These are phyloP conservation scores for Colletotrichum echinochloae DNA, from an alignment of 2,329 filamentous ascomycete species.

Conservation along the genomic window DNA sequence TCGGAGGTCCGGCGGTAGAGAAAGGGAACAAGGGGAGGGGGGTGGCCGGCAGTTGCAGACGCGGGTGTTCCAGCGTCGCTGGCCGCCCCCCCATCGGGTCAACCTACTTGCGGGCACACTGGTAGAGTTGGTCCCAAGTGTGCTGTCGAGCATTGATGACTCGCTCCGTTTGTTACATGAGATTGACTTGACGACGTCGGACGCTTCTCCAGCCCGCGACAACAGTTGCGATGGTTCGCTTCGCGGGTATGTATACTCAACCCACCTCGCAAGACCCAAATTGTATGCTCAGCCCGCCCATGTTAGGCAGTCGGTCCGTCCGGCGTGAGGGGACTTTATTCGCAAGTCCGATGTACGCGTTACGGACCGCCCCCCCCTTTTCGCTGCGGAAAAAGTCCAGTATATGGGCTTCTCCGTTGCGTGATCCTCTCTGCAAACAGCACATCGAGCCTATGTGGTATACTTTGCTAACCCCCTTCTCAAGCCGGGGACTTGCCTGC, in stretches of 20 bases:
- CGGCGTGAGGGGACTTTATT: not conserved
- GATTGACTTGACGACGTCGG: not conserved
- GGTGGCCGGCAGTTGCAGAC: constrained; percentile 10
- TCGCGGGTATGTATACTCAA: not conserved
- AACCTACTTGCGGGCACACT: constrained; percentile 35
- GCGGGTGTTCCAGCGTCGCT: constrained; percentile 19
- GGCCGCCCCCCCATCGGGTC: not conserved
- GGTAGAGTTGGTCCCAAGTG: not conserved
- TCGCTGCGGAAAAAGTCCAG: not conserved
- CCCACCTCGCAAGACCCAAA: not conserved
- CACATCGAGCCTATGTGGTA: constrained; percentile 21
- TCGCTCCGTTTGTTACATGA: not conserved
- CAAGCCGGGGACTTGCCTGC: constrained; percentile 19
- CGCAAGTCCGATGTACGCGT: not conserved
- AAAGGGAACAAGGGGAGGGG: too few species aligned
- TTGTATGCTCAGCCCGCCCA: not conserved
- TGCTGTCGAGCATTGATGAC: not conserved
- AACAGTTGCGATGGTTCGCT: not conserved
- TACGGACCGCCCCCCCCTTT: too few species aligned
- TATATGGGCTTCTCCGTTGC: not conserved
- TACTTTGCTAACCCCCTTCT: constrained; percentile 18
- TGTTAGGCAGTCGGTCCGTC: not conserved
- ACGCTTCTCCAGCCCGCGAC: not conserved
- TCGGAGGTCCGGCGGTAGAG: constrained; percentile 27
- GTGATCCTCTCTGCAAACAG: not conserved